Conservation (phyloP, 441 rosid species). For the Viola pubescens region DNA sequence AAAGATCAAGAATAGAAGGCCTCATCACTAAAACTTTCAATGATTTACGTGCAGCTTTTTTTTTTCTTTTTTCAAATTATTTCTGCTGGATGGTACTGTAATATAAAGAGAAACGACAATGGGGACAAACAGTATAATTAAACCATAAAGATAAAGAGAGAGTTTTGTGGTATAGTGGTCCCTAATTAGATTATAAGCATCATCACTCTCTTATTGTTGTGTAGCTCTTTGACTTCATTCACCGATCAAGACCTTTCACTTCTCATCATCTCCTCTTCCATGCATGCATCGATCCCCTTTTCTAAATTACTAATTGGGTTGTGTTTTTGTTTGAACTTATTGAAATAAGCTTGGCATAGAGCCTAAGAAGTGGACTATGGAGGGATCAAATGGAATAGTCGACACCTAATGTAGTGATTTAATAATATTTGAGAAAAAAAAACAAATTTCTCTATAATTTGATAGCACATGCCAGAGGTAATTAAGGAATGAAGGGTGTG, state of each 20-base stretch:
- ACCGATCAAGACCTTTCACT: slow-evolving; percentile 18
- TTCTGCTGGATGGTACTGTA: background rate
- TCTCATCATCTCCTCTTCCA: slow-evolving; percentile 1
- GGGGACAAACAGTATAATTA: slow-evolving; percentile 26
- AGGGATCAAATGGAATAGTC: too few species aligned
- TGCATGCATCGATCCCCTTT: background rate
- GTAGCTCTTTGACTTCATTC: slow-evolving; percentile 24
- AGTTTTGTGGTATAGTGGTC: slow-evolving; percentile 19
- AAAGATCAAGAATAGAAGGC: slow-evolving; percentile 1
- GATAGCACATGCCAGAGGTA: too few species aligned
- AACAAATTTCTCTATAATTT: too few species aligned
- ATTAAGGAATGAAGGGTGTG: too few species aligned
- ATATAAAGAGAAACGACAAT: slow-evolving; percentile 17
- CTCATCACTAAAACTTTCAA: background rate
- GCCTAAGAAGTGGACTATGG: too few species aligned
- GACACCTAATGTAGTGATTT: too few species aligned
- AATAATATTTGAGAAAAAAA: too few species aligned
- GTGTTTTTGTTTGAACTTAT: background rate
- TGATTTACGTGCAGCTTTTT: slow-evolving; percentile 20
- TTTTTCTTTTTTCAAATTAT: background rate
- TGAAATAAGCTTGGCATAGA: too few species aligned
- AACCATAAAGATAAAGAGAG: slow-evolving; percentile 14
- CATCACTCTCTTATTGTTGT: slow-evolving; percentile 17
- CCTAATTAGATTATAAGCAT: slow-evolving; percentile 11
- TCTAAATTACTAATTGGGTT: background rate